Evolutionary conservation across 2,329 filamentous ascomycete genomes (phyloP).

Genomic region (Aspergillus viridinutans): DNA sequence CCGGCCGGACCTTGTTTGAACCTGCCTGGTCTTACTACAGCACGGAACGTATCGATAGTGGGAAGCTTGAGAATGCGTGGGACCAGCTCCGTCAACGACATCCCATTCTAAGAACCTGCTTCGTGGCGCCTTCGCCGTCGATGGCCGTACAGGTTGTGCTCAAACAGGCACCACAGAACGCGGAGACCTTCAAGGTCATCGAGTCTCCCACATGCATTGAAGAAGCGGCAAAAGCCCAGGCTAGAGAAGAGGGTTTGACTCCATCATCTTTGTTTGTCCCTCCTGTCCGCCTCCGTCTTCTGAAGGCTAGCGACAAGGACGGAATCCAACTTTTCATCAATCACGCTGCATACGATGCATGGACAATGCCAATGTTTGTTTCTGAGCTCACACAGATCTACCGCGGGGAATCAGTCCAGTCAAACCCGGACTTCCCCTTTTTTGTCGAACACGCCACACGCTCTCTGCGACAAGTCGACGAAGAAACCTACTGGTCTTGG

Average conservation of each 20-base stretch:
- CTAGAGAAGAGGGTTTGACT: conserved; percentile 18
- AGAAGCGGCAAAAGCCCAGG: conserved; percentile 14
- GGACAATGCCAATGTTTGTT: conserved; percentile 31
- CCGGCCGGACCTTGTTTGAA: conserved; percentile 27
- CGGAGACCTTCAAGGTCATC: conserved; percentile 20
- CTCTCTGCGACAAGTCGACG: conserved; percentile 13
- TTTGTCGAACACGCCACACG: conserved; percentile 23
- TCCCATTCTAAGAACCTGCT: conserved; percentile 32
- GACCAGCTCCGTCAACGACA: conserved; percentile 26
- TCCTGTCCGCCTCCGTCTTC: conserved; percentile 26
- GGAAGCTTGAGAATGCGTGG: conserved; percentile 27
- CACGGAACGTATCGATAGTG: conserved; percentile 20
- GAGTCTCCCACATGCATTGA: conserved; percentile 8
- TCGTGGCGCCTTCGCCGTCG: conserved; percentile 22
- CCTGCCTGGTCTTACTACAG: conserved; percentile 27
- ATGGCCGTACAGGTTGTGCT: conserved; percentile 29
- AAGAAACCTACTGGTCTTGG: conserved; percentile 23
- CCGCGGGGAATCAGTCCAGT: conserved; percentile 3
- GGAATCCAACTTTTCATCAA: conserved; percentile 30
- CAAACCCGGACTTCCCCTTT: conserved; percentile 17
- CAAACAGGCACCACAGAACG: conserved; percentile 15
- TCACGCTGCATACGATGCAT: conserved; percentile 36
- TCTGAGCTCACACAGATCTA: conserved; percentile 29
- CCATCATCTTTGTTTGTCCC: conserved; percentile 30
- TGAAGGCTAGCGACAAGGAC: conserved; percentile 25